These are phyloP conservation scores for Beauveria scarabaeidicola DNA, from an alignment of 2,329 filamentous ascomycete species.

Conservation along the genomic window DNA sequence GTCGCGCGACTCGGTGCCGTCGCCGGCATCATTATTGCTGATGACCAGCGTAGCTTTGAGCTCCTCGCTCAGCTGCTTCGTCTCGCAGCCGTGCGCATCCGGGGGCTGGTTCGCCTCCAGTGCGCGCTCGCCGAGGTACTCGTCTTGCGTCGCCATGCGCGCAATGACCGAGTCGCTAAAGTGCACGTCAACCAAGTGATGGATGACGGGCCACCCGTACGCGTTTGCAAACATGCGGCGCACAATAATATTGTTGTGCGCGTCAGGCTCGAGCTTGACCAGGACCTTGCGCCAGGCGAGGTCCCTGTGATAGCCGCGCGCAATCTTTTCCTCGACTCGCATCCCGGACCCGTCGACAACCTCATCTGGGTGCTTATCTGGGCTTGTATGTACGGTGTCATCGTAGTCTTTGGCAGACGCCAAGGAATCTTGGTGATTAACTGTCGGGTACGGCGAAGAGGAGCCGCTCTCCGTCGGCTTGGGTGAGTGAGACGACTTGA, in stretches of 20 bases:
- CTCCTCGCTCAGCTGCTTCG: constrained; percentile 25
- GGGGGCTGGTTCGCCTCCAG: constrained; percentile 48
- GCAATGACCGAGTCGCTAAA: constrained; percentile 65
- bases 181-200: constrained; percentile 90
- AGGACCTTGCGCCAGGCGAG: constrained; percentile 95
- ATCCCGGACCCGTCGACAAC: constrained; percentile 56
- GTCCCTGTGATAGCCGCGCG: constrained; percentile 84
- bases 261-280: constrained; percentile 89
- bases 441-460: constrained; percentile 26
- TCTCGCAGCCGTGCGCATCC: constrained; percentile 58
- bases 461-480: constrained; percentile 20
- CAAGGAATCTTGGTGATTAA: constrained; percentile 35
- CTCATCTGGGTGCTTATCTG: constrained; percentile 30
- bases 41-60: background rate
- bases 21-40: background rate
- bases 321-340: constrained; percentile 96
- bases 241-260: constrained; percentile 97
- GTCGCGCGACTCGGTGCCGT: constrained; percentile 30
- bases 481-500: constrained; percentile 17
- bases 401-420: constrained; percentile 43
- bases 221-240: constrained; percentile 95
- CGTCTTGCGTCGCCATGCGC: constrained; percentile 57
- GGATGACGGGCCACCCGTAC: constrained; percentile 93
- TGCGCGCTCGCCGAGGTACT: constrained; percentile 60
- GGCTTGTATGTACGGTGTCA: constrained; percentile 38